Conservation (phyloP, 108 stramenopile genomes). For the Nitzschia putrida region DNA sequence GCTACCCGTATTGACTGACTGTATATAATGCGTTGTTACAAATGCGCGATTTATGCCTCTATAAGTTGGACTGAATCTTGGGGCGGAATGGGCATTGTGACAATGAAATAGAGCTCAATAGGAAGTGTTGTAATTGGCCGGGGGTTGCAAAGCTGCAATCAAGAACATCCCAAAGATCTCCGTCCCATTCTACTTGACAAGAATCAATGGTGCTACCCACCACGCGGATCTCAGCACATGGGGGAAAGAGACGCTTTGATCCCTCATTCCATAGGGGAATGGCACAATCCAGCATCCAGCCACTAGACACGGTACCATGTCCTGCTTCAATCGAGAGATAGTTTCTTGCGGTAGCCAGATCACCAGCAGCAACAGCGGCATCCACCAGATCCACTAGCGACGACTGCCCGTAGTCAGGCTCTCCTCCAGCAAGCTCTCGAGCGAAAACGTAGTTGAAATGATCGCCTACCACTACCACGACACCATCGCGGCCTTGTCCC, state of each 20-base stretch:
- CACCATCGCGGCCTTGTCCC: conserved; percentile 40
- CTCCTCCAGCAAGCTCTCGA: conserved; percentile 33
- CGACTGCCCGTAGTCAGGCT: conserved; percentile 25
- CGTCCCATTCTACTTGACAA: conserved; percentile 41
- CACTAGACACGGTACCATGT: conserved; percentile 68
- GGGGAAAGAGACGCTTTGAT: conserved; percentile 24
- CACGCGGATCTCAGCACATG: conserved; percentile 15
- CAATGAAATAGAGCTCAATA: background rate
- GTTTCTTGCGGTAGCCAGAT: conserved; percentile 59
- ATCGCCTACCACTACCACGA: conserved; percentile 71
- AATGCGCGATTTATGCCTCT: too few species aligned
- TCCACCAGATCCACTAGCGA: conserved; percentile 65
- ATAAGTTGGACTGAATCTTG: too few species aligned
- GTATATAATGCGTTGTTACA: too few species aligned
- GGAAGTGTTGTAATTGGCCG: conserved; percentile 12
- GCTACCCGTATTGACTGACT: too few species aligned
- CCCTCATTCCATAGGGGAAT: conserved; percentile 79
- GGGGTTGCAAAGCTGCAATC: conserved; percentile 46
- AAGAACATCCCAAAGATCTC: conserved; percentile 48
- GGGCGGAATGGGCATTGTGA: too few species aligned
- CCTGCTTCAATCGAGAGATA: conserved; percentile 69
- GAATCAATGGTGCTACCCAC: conserved; percentile 35
- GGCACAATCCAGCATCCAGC: conserved; percentile 74
- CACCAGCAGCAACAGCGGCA: conserved; percentile 57
- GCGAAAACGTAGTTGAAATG: conserved; percentile 78